phyloP scores from a whole-genome alignment of 768 basidiomycete genomes.

The Bullera alba region DNA sequence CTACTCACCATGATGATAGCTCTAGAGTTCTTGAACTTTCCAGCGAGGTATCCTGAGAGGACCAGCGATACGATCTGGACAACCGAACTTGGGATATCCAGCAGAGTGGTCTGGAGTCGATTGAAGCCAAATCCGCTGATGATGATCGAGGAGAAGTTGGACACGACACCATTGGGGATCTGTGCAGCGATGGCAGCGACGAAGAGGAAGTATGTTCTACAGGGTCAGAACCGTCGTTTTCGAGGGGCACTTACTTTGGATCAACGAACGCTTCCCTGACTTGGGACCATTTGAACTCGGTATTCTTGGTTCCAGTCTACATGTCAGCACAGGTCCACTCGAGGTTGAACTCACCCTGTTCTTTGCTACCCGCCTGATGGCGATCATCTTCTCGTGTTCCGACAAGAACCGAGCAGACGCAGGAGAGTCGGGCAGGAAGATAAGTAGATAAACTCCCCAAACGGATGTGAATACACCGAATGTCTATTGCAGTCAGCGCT shows the following conservation, averaged over 20 bases:
- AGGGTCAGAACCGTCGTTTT: too few species aligned
- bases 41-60: too few species aligned
- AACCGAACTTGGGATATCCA: slow-evolving; percentile 46
- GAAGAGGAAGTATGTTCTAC: slow-evolving; percentile 36
- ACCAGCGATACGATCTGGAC: too few species aligned
- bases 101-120: slow-evolving; percentile 42
- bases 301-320: too few species aligned
- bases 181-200: slow-evolving; percentile 42
- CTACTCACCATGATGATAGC: too few species aligned
- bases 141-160: slow-evolving; percentile 45
- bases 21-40: too few species aligned
- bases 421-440: slow-evolving; percentile 45
- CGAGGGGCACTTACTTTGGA: too few species aligned
- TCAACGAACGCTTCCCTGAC: slow-evolving; percentile 33
- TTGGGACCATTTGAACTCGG: slow-evolving; percentile 38
- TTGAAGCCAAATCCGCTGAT: slow-evolving; percentile 44
- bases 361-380: slow-evolving; percentile 43
- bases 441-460: slow-evolving; percentile 40
- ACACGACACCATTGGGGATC: slow-evolving; percentile 45
- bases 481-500: too few species aligned
- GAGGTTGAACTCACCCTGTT: slow-evolving; percentile 42
- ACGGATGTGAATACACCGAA: slow-evolving; percentile 42
- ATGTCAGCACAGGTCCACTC: too few species aligned
- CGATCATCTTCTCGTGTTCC: slow-evolving; percentile 32
- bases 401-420: slow-evolving; percentile 43